Base-by-base conservation (phyloP, 1,284 basidiomycete genomes). In the Cutaneotrichosporon cavernicola region DNA sequence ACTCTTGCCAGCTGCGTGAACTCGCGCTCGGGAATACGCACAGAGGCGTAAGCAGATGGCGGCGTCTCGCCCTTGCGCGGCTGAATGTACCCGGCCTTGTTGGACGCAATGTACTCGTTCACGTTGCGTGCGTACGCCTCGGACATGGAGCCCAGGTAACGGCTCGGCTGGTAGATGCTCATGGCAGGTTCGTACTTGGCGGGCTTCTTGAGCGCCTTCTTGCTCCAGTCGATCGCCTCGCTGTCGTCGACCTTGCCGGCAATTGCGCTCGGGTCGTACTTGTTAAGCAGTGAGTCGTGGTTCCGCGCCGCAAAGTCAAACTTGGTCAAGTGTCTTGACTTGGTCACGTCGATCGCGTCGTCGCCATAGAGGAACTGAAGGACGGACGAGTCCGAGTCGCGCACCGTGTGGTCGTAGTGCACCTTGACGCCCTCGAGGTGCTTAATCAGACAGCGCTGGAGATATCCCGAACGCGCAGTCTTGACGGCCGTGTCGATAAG, bases 401-500 rank as follows among this genome's bases (percentile, higher is more conserved):
- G 90, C 40, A 99, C 95, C 21, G 97, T 99, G 80, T 98, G 89
- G 81, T 99, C 97, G 80, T 99, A 99, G 80, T 98, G 95, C 13
- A 99, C 90, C 58, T 90, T 89, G 63, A 97, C 87, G 62, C 96
- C 96, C 79, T 99, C 97, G 64, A 99, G 84, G 81, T 99, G 97
- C 82, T 99, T 99, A 85, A 99, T 97, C 71, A 99, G 84, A 83
- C 97, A 99, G 64, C 97, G 88, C 79, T 99, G 97, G 53, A 99
- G 86, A 80, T 99, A 99, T 26, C 97, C 97, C 11, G 97, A 99
- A 69, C 97, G 92, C 69, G 91, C 92, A 6, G 97, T 99, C 83
- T 99, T 99, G 81, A 99, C 97, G 57, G 97, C 97, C 11, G 97
- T 99, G 79, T 99, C 97, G 75, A 99, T 99, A 38, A 99, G 86